Conservation (phyloP, 805 yeast genomes). For the Lipomyces oligophaga region DNA sequence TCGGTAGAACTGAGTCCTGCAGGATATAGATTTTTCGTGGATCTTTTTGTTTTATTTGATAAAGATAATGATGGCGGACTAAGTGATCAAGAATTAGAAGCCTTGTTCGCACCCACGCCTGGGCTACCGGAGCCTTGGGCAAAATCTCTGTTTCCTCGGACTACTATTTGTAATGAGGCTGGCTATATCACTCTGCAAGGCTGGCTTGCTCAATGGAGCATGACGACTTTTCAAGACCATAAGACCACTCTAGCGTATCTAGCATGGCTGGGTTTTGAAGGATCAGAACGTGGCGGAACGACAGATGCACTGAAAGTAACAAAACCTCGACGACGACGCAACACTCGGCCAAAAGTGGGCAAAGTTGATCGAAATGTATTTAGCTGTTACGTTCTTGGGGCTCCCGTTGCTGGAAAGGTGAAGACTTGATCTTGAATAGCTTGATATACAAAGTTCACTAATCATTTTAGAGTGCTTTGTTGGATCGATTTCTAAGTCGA, state of each 20-base stretch:
- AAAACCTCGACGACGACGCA: constrained; percentile 68
- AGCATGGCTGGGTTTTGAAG: constrained; percentile 84
- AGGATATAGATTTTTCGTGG: constrained; percentile 90
- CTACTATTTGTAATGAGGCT: constrained; percentile 85
- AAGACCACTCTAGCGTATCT: constrained; percentile 80
- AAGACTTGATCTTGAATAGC: constrained; percentile 1
- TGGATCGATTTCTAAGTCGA: constrained; percentile 77
- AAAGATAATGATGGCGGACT: constrained; percentile 96
- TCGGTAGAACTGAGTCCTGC: constrained; percentile 89
- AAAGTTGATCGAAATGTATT: constrained; percentile 79
- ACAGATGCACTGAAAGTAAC: constrained; percentile 70
- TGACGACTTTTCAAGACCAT: constrained; percentile 86
- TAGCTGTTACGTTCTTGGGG: constrained; percentile 84
- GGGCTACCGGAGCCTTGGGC: constrained; percentile 88
- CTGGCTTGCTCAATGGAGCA: constrained; percentile 98
- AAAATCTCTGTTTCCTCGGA: constrained; percentile 76
- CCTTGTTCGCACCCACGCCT: constrained; percentile 83
- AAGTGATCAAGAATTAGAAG: constrained; percentile 62
- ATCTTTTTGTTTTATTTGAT: constrained; percentile 80
- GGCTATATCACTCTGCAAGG: constrained; percentile 93
- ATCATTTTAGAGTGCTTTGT: constrained; percentile 50
- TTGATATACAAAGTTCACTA: not conserved
- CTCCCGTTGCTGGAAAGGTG: constrained; percentile 74
- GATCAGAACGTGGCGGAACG: constrained; percentile 32
- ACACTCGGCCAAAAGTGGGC: constrained; percentile 58